phyloP scores from a whole-genome alignment of 495 filamentous ascomycete species.

The Geoglossum glabrum region DNA sequence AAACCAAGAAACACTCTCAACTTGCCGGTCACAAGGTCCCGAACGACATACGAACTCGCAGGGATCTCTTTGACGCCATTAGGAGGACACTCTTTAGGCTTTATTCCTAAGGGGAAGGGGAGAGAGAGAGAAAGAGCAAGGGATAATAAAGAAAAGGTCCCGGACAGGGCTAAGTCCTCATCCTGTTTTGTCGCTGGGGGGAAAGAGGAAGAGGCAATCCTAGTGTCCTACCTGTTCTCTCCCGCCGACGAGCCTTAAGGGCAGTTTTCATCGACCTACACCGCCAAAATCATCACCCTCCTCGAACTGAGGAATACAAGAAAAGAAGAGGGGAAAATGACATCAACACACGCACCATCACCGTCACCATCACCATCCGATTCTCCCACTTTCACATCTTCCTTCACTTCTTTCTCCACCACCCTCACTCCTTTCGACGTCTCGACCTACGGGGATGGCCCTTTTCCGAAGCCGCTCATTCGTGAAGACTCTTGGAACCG shows the following conservation, averaged over 20 bases:
- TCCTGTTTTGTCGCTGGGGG: background rate
- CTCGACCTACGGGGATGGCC: background rate
- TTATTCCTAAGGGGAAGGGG: too few relatives aligned
- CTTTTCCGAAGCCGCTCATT: background rate
- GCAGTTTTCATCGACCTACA: background rate
- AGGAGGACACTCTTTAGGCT: too few relatives aligned
- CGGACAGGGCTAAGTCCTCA: too few relatives aligned
- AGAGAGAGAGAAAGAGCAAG: too few relatives aligned
- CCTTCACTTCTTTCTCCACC: background rate
- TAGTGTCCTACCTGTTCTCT: too few relatives aligned
- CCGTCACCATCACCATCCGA: background rate
- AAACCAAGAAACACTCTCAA: too few relatives aligned
- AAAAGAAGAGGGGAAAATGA: background rate
- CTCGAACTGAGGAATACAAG: background rate
- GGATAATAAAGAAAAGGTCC: too few relatives aligned
- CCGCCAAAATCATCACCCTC: background rate
- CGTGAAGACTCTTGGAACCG: background rate
- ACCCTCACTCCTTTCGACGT: background rate
- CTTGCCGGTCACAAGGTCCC: too few relatives aligned
- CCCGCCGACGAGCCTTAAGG: too few relatives aligned
- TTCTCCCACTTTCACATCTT: background rate
- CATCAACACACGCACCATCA: background rate
- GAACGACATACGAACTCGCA: too few relatives aligned
- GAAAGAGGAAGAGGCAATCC: background rate
- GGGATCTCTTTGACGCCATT: too few relatives aligned